Evolutionary conservation across 495 filamentous ascomycete species (phyloP).

Genomic region (Penicillium psychrofluorescens): DNA sequence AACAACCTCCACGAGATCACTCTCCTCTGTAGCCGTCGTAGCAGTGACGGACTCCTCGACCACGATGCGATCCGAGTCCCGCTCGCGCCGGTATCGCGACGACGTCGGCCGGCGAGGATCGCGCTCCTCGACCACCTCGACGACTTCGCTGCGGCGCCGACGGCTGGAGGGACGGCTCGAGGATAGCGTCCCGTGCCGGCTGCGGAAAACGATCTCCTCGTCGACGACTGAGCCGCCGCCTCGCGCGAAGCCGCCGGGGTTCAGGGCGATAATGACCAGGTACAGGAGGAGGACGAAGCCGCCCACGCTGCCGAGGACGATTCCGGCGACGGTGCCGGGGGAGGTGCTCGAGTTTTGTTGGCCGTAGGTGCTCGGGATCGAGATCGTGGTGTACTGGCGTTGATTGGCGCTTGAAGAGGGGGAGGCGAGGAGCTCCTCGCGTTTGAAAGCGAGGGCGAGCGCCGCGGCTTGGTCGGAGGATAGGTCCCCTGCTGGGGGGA

Average conservation of each 20-base stretch:
- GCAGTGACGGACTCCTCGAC: slow-evolving; percentile 23
- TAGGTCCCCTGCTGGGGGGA: background rate
- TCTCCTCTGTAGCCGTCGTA: slow-evolving; percentile 14
- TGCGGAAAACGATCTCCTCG: slow-evolving; percentile 23
- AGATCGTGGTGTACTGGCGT: slow-evolving; percentile 28
- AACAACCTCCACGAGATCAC: slow-evolving; percentile 24
- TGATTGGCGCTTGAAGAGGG: slow-evolving; percentile 9
- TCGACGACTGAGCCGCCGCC: slow-evolving; percentile 11
- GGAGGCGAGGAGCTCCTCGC: background rate
- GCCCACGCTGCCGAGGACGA: slow-evolving; percentile 74
- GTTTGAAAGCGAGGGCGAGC: background rate
- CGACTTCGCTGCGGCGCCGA: slow-evolving; percentile 8
- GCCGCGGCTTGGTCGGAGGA: background rate
- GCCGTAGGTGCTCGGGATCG: slow-evolving; percentile 66
- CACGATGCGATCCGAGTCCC: slow-evolving; percentile 13
- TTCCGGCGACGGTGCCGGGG: slow-evolving; percentile 73
- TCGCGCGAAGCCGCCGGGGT: slow-evolving; percentile 30
- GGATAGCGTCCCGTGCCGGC: slow-evolving; percentile 2
- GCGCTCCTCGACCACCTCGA: slow-evolving; percentile 20
- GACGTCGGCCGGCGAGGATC: slow-evolving; percentile 9
- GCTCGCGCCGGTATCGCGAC: slow-evolving; percentile 9
- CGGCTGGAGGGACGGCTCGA: background rate
- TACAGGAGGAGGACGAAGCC: slow-evolving; percentile 74
- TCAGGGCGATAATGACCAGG: slow-evolving; percentile 62
- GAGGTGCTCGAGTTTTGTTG: slow-evolving; percentile 48